phyloP scores from a whole-genome alignment of 257 asterid species.

The Solanum infundibuliforme region DNA sequence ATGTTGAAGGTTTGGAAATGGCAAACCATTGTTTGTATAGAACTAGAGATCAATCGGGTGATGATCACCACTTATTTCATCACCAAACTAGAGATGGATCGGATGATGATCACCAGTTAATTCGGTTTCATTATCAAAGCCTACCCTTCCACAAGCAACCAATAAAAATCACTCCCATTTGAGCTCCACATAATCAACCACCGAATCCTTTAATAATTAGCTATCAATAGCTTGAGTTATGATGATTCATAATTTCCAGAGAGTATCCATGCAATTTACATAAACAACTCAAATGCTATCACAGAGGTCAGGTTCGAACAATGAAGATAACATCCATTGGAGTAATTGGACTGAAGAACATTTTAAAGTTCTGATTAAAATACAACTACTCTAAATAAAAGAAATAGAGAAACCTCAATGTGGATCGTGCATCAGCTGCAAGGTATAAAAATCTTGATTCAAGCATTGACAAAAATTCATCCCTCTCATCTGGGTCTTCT shows the following conservation, averaged over 20 bases:
- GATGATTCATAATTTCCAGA: neutral
- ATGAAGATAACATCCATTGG: neutral
- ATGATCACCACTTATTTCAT: neutral
- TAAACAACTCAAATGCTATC: neutral
- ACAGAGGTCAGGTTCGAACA: neutral
- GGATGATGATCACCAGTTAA: neutral
- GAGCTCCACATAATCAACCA: neutral
- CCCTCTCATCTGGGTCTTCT: conserved; percentile 84
- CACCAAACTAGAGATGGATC: neutral
- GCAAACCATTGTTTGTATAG: neutral
- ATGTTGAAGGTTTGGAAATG: neutral
- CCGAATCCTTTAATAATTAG: neutral
- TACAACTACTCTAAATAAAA: neutral
- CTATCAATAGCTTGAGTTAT: neutral
- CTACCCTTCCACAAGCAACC: neutral
- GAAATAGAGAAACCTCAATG: conserved; percentile 52
- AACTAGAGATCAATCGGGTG: neutral
- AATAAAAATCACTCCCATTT: neutral
- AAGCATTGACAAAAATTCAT: conserved; percentile 60
- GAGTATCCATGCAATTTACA: neutral
- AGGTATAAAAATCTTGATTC: conserved; percentile 88
- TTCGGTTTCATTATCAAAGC: neutral
- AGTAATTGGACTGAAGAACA: neutral
- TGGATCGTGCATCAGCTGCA: conserved; percentile 93
- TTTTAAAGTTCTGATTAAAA: too few species aligned